These are phyloP conservation scores for Lactarius psammicola DNA, from an alignment of 768 basidiomycete species.

Conservation along the genomic window DNA sequence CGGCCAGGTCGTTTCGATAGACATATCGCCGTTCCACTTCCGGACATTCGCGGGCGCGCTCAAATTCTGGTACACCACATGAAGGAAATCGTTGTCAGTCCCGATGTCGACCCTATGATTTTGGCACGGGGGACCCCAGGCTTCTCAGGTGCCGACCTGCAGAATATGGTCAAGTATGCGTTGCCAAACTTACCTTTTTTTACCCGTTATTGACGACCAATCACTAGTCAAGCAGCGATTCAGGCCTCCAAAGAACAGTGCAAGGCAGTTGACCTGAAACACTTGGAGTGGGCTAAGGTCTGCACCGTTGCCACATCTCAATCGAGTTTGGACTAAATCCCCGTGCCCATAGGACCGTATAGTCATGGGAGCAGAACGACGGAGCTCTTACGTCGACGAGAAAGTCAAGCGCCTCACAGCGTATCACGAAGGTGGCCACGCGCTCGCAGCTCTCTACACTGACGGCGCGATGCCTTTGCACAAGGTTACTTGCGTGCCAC, in stretches of 20 bases:
- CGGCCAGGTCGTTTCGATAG: constrained; percentile 97
- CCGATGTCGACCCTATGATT: constrained; percentile 80
- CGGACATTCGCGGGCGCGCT: constrained; percentile 92
- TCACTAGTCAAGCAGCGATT: constrained; percentile 80
- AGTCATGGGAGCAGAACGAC: constrained; percentile 94
- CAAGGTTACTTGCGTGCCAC: constrained; percentile 96
- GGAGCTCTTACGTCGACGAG: constrained; percentile 83
- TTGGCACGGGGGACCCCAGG: constrained; percentile 94
- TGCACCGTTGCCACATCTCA: constrained; percentile 12
- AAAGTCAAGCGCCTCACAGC: constrained; percentile 88
- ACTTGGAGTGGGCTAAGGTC: constrained; percentile 99
- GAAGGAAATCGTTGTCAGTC: constrained; percentile 64
- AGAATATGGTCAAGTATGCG: constrained; percentile 93
- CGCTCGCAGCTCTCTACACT: constrained; percentile 91
- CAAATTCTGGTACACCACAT: constrained; percentile 93
- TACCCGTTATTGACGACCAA: background rate
- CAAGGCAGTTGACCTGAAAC: constrained; percentile 65
- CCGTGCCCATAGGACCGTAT: constrained; percentile 68
- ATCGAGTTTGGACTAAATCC: background rate
- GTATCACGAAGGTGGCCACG: constrained; percentile 97
- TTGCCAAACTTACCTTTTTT: background rate
- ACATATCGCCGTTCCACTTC: constrained; percentile 86
- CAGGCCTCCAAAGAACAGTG: constrained; percentile 87
- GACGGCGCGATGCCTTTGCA: constrained; percentile 95
- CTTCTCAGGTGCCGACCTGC: constrained; percentile 94